A percentile compares a stretch with the other conserved stretches of the same genome.
Evolutionary conservation across 495 filamentous ascomycete species (phyloP).

Genomic region (Aspergillus avenaceus): DNA sequence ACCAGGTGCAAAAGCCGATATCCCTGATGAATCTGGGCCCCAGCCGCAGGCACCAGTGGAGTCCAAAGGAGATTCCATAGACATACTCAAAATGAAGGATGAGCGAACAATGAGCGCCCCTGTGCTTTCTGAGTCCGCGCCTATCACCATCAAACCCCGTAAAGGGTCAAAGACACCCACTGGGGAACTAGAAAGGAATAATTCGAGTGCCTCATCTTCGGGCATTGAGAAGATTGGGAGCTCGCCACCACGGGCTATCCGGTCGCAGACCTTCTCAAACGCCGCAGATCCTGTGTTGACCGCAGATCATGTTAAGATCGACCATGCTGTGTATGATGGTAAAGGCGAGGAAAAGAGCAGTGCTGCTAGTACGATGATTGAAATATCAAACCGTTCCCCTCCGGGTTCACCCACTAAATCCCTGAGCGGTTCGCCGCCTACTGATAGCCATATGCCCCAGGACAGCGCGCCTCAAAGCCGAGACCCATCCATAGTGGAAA

Average conservation of each 20-base stretch:
- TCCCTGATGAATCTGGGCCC: slow-evolving; percentile 53
- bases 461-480: slow-evolving; percentile 25
- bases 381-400: slow-evolving; percentile 58
- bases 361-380: slow-evolving; percentile 61
- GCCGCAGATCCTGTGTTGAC: slow-evolving; percentile 61
- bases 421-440: slow-evolving; percentile 47
- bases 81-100: slow-evolving; percentile 39
- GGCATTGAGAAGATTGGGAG: slow-evolving; percentile 32
- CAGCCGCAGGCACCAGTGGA: slow-evolving; percentile 38
- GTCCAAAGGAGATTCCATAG: slow-evolving; percentile 28
- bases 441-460: slow-evolving; percentile 24
- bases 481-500: slow-evolving; percentile 30
- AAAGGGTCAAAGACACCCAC: slow-evolving; percentile 25
- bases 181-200: slow-evolving; percentile 23
- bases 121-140: slow-evolving; percentile 29
- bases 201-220: slow-evolving; percentile 32
- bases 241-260: slow-evolving; percentile 51
- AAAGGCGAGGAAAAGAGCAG: slow-evolving; percentile 46
- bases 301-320: slow-evolving; percentile 57
- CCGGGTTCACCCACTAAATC: slow-evolving; percentile 53
- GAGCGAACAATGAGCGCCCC: slow-evolving; percentile 61
- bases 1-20: slow-evolving; percentile 44
- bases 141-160: slow-evolving; percentile 28
- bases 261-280: slow-evolving; percentile 61
- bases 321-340: slow-evolving; percentile 42